Evolutionary conservation across 179 eudicot genomes (phyloP), one percentile per base, ranked within the genome.

Genomic region (Gypsophila paniculata): DNA sequence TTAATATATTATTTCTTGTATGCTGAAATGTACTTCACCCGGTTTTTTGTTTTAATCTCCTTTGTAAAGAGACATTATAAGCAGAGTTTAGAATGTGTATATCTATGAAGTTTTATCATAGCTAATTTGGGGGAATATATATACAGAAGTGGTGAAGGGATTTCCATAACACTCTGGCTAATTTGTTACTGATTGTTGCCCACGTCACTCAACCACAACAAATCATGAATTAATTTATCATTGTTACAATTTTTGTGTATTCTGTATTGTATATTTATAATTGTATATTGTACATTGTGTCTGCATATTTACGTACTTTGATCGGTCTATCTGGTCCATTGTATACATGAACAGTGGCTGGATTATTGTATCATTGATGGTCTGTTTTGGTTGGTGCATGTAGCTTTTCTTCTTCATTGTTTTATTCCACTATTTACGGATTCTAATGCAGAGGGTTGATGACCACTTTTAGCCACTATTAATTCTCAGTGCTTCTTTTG

Each of bases 401-500:
- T 19, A 48, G 51, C 29, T 46, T 68, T 62, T 18, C 21, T 14
- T 53, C 12, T 15, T 49, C 23, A 44, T 51, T 49, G 18, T 67
- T 61, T 25, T 36, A 19, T 53, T 32, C 23, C 19, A 34, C 44
- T 62, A 32, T 21, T 18, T 29, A 32, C 13, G 64, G 39, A 15
- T 60, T 60, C 6, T 26, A 34, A 61, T 34, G 66, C 38, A 32
- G 22, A 34, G 22, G 46, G 8, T 8, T n/a, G n/a, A 32, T 34
- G 26, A 55, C 2, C 51, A 61, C 11, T 17, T 66, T 22, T 48
- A 23, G 19, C 42, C 6, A 3, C 10, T 61, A 23, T 68, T 80
- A 63, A 77, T 58, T 1, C 34, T 11, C 29, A 44, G 11, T 60
- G 73, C 69, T 44, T 67, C 52, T 22, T 44, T 63, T 57, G 19